A percentile compares a stretch with the other conserved stretches of the same genome.
Conservation (phyloP, 441 rosid species). For the Eruca vesicaria region DNA sequence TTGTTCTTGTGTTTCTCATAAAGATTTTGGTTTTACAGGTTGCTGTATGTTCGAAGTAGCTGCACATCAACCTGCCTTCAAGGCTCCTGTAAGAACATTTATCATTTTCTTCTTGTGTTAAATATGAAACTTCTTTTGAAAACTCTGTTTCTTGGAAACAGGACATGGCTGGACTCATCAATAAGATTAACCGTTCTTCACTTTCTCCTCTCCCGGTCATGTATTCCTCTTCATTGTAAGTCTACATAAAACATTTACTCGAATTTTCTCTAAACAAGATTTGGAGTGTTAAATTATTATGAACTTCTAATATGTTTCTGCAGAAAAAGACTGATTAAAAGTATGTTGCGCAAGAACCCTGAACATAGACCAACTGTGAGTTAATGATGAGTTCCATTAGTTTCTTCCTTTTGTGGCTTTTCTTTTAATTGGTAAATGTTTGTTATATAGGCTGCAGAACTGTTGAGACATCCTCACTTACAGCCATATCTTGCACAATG, state of each 20-base stretch:
- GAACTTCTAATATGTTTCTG: not conserved
- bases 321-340: constrained; percentile 92
- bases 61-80: constrained; percentile 93
- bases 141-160: constrained; percentile 32
- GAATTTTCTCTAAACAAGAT: not conserved
- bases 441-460: constrained; percentile 78
- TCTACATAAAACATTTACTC: not conserved
- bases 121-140: not conserved
- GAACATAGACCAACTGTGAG: constrained; percentile 95
- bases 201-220: constrained; percentile 91
- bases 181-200: constrained; percentile 85
- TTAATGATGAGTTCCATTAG: constrained; percentile 11
- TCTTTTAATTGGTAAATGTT: constrained; percentile 4
- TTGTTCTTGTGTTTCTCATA: constrained; percentile 30
- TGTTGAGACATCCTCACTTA: constrained; percentile 87
- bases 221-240: constrained; percentile 88
- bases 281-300: not conserved
- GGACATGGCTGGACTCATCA: constrained; percentile 95
- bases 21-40: constrained; percentile 48
- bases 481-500: constrained; percentile 79
- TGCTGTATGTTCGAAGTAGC: constrained; percentile 98
- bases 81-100: constrained; percentile 70
- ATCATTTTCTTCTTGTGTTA: not conserved
- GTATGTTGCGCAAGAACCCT: constrained; percentile 93
- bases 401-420: not conserved